A percentile compares a stretch with the other conserved stretches of the same genome.
Evolutionary conservation across 2,329 filamentous ascomycete genomes (phyloP).

Genomic region (Ambrosiella beaveri): DNA sequence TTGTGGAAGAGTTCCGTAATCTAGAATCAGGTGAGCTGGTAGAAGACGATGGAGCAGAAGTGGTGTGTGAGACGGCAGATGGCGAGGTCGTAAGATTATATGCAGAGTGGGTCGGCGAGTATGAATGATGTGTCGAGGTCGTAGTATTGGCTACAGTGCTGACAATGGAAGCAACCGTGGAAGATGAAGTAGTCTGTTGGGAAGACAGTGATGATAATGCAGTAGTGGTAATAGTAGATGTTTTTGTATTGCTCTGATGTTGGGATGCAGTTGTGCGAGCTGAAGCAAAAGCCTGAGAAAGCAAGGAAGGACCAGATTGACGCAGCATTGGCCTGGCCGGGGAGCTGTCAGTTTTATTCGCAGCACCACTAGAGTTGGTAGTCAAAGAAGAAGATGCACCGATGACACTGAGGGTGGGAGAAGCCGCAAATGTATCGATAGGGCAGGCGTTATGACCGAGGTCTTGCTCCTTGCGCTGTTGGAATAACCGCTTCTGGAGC

Average conservation of each 20-base stretch:
- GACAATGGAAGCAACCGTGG: background rate
- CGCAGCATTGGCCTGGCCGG: conserved; percentile 24
- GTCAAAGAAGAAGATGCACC: background rate
- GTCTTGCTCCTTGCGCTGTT: background rate
- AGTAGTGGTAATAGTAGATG: background rate
- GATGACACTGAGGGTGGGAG: background rate
- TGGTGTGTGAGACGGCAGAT: background rate
- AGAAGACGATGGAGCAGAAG: background rate
- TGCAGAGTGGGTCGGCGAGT: background rate
- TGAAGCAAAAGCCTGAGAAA: conserved; percentile 41
- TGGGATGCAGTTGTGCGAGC: conserved; percentile 32
- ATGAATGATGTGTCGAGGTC: background rate
- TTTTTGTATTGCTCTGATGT: conserved; percentile 9
- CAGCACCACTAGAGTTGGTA: background rate
- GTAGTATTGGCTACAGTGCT: background rate
- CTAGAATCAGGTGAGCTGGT: too few species aligned
- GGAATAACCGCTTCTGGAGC: background rate
- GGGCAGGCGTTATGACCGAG: background rate
- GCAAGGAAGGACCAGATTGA: conserved; percentile 35
- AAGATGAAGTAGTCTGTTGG: conserved; percentile 1
- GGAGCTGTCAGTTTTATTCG: conserved; percentile 26
- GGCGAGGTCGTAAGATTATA: background rate
- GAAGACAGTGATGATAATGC: conserved; percentile 5
- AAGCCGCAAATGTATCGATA: background rate
- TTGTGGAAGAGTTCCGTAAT: background rate